Base-by-base conservation (phyloP, 257 asterid species). In the Solanum habrochaites region DNA sequence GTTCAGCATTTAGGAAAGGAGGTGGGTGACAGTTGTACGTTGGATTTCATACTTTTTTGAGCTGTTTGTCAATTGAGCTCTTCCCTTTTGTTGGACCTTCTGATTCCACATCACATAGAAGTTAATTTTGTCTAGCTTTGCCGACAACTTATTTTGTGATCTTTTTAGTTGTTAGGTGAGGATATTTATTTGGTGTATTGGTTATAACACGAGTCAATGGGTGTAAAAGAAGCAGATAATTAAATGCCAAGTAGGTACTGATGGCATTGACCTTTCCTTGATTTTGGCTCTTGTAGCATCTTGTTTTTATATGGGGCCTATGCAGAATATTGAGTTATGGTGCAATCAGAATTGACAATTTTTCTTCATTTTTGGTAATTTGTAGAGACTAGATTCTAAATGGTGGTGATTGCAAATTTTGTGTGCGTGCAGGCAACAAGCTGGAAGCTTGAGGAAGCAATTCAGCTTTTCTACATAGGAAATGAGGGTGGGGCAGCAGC, bases 371-470 rank as follows among this genome's bases (percentile, higher is more conserved):
- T 29, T 81, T 49, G 85, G 69, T 49, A 31, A 49, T 49, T 81
- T 45, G 49, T 49, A 49, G 69, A 29, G 85, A 69, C 85, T 47
- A 81, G 69, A 49, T 81, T 16, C 29, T 81, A 18, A 29, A 49
- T 29, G 85, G 31, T 3, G 29, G 45, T 3, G 69, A 81, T 49
- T 81, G 45, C 20, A 81, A 29, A 49, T 81, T 29, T 81, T 49
- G 29, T 81, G 66, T 85, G 62, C 71, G 83, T 42, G 62, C 93
- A 97, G 99, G 99, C 99, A 89, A 95, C 99, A 87, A 91, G 94
- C 90, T 97, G 99, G 99, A 93, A 93, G 90, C 99, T 97, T 81
- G 99, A 97, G 70, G 99, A 97, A 89, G 99, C 99, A 89, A 91
- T 97, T 91, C 99, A 97, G 90, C 99, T 97, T 86, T 97, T 92